A percentile compares a stretch with the other conserved stretches of the same genome.
phyloP scores from a whole-genome alignment of 345 rosid genomes.

The Aethionema arabicum region DNA sequence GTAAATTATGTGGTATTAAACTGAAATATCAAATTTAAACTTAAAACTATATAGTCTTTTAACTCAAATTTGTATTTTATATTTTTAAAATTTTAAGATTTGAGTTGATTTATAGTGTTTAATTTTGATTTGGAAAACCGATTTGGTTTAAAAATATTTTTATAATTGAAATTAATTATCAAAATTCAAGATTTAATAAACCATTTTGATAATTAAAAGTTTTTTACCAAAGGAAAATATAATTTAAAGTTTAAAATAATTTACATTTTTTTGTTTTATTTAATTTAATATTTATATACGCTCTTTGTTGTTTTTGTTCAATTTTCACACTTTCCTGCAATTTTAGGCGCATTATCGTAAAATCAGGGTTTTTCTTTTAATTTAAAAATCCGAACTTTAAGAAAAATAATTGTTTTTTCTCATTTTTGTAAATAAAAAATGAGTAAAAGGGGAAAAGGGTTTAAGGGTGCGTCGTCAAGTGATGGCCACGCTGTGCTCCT shows the following conservation, averaged over 20 bases:
- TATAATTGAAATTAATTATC: too few relatives aligned
- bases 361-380: neutral
- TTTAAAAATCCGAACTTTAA: conserved; percentile 24
- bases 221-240: too few relatives aligned
- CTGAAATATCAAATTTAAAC: neutral
- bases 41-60: neutral
- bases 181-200: too few relatives aligned
- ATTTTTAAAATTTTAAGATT: too few relatives aligned
- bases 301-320: neutral
- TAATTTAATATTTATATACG: too few relatives aligned
- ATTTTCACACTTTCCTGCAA: conserved; percentile 5
- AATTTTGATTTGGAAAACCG: too few relatives aligned
- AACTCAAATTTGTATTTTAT: too few relatives aligned
- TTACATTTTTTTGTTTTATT: too few relatives aligned
- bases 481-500: conserved; percentile 12
- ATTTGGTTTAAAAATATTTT: too few relatives aligned
- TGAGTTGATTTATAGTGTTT: too few relatives aligned
- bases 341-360: neutral
- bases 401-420: neutral
- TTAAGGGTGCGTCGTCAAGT: conserved; percentile 17
- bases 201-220: too few relatives aligned
- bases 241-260: too few relatives aligned
- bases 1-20: neutral
- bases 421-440: neutral
- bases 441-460: conserved; percentile 22